Base-by-base conservation (phyloP, 176 grass and related monocot genomes). In the Oryza rufipogon region DNA sequence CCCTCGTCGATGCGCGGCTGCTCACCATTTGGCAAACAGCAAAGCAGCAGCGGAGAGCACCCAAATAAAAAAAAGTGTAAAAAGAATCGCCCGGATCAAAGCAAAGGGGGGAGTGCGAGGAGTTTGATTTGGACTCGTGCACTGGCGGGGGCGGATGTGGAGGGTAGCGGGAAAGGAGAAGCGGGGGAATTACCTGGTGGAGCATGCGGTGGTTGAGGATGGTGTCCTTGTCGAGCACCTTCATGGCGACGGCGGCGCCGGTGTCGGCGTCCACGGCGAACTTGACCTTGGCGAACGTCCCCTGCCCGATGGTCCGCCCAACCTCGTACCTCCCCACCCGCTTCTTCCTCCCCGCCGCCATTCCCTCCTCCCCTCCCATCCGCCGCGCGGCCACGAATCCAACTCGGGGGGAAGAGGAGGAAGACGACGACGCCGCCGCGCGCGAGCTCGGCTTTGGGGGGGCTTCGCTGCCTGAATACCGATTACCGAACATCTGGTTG, bases 231-330 rank as follows among this genome's bases (percentile, higher is more conserved):
- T 88, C 89, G 60, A 99, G 91, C 70, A 99, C 86, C 80, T 99
- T 99, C 72, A 96, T 93, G 74, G 93, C 93, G 74, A 96, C 96
- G 78, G 74, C 76, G n/a, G 65, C 68, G 33, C 86, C 83, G 7
- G 89, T 92, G 69, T 96, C 96, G 15, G 81, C 60, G 78, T 99
- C 83, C 23, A 99, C 86, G 23, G 93, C 96, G 86, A 92, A 89
- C 88, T 96, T 95, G 20, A 99, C 96, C 93, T 99, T 96, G 87
- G 96, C 89, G 77, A 99, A 99, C 64, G 89, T 87, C 7, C 96
- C 96, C 75, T 99, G 78, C 15, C 96, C 96, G 68, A 99, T 94
- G 78, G 96, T 99, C 84, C 90, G 80, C 45, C 93, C 96, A 46
- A 98, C 87, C 78, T 95, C 89, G 85, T 98, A 98, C 88, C 89